Evolutionary conservation across 2,329 filamentous ascomycete genomes (phyloP).

Genomic region (Aspergillus felis): DNA sequence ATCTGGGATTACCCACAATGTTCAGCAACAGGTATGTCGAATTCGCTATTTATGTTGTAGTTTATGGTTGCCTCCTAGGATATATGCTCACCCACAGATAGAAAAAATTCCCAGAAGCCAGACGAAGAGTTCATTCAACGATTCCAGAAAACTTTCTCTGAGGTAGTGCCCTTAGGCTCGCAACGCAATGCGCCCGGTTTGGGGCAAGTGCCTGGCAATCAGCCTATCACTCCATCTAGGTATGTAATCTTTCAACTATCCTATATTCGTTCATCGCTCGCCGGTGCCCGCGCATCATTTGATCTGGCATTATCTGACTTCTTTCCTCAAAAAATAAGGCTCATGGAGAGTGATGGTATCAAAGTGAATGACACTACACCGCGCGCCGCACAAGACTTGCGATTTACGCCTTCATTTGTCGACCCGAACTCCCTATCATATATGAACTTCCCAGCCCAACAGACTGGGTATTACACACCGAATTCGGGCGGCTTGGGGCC

Average conservation of each 20-base stretch:
- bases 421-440: constrained; percentile 83
- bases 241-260: constrained; percentile 9
- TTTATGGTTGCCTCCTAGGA: constrained; percentile 9
- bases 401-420: constrained; percentile 82
- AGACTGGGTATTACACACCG: constrained; percentile 81
- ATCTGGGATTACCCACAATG: constrained; percentile 29
- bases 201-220: constrained; percentile 17
- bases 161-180: constrained; percentile 53
- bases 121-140: constrained; percentile 77
- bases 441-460: constrained; percentile 71
- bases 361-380: constrained; percentile 83
- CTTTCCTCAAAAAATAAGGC: constrained; percentile 28
- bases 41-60: constrained; percentile 4
- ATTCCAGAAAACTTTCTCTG: constrained; percentile 80
- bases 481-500: constrained; percentile 75
- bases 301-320: constrained; percentile 9
- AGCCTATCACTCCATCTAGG: constrained; percentile 22
- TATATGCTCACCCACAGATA: constrained; percentile 30
- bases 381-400: constrained; percentile 75
- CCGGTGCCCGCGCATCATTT: background rate
- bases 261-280: background rate
- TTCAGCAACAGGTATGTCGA: constrained; percentile 47
- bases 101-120: constrained; percentile 79
- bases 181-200: constrained; percentile 27
- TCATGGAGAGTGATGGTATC: constrained; percentile 47